Conservation (phyloP, 1,139 yeast genomes). For the Suhomyces wounanorum region DNA sequence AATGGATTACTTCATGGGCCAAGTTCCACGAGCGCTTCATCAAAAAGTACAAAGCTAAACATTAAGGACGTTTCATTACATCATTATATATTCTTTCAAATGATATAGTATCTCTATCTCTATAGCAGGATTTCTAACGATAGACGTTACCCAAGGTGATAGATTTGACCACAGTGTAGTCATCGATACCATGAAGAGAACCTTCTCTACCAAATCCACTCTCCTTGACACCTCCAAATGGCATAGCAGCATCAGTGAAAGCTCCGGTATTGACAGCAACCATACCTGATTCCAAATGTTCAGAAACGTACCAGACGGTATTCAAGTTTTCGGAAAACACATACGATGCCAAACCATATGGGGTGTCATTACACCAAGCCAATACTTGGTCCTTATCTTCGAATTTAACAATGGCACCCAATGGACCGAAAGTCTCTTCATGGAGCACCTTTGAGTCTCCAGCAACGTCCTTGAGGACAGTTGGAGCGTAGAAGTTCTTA, state of each 20-base stretch:
- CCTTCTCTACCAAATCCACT: conserved; percentile 87
- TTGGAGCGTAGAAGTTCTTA: conserved; percentile 72
- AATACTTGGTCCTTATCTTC: conserved; percentile 69
- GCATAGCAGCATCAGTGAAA: conserved; percentile 69
- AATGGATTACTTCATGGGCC: conserved; percentile 79
- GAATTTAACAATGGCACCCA: conserved; percentile 75
- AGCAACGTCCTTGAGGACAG: conserved; percentile 68
- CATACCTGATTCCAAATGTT: conserved; percentile 78
- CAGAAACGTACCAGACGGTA: conserved; percentile 48
- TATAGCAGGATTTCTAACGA: conserved; percentile 2
- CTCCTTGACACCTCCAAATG: conserved; percentile 81
- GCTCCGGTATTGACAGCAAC: conserved; percentile 76
- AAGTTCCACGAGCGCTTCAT: conserved; percentile 75
- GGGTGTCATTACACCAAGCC: conserved; percentile 64
- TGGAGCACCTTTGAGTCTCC: conserved; percentile 59
- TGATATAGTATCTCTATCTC: neutral
- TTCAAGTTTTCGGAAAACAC: conserved; percentile 61
- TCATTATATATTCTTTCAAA: conserved; percentile 1
- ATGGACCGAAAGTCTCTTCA: conserved; percentile 91
- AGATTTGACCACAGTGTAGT: conserved; percentile 67
- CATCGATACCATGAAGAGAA: conserved; percentile 73
- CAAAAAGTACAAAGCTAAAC: conserved; percentile 42
- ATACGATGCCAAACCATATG: conserved; percentile 79
- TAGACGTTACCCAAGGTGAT: conserved; percentile 47
- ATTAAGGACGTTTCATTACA: neutral